These are phyloP conservation scores for Emergomyces pasteurianus DNA, from an alignment of 2,329 filamentous ascomycete genomes.

Conservation along the genomic window DNA sequence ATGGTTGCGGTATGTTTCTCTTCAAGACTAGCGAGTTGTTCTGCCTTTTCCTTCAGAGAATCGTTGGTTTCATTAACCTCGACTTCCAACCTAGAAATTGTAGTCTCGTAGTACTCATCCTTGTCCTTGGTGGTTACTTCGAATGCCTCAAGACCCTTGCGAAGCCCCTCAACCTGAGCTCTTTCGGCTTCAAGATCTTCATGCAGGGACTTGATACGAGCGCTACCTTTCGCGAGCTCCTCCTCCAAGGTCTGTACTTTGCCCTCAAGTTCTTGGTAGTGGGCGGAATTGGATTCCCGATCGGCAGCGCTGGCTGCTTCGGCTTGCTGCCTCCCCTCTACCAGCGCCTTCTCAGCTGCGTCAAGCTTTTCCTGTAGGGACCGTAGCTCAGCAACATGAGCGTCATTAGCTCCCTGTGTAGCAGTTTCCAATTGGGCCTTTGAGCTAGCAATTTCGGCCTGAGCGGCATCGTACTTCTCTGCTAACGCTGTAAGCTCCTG, in stretches of 20 bases:
- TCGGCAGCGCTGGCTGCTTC: conserved; percentile 10
- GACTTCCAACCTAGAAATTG: conserved; percentile 23
- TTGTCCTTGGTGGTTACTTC: conserved; percentile 28
- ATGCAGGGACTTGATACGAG: conserved; percentile 6
- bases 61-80: conserved; percentile 23
- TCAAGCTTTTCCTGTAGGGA: conserved; percentile 13
- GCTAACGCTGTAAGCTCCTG: conserved; percentile 10
- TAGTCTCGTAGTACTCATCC: conserved; percentile 23
- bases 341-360: conserved; percentile 11
- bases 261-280: conserved; percentile 10
- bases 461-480: conserved; percentile 6
- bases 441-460: conserved; percentile 7
- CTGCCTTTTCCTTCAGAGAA: conserved; percentile 24
- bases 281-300: conserved; percentile 8
- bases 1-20: conserved; percentile 25
- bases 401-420: conserved; percentile 4
- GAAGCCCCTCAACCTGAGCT: conserved; percentile 24
- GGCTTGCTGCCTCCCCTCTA: conserved; percentile 8
- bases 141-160: conserved; percentile 25
- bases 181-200: conserved; percentile 12
- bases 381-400: conserved; percentile 9
- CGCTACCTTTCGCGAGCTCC: conserved; percentile 9
- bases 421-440: conserved; percentile 6
- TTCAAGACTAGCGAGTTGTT: conserved; percentile 18
- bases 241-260: conserved; percentile 11